Percentiles rank a stretch among this genome's conserved stretches.
phyloP scores from a whole-genome alignment of 2,329 filamentous ascomycete genomes.

The Colletotrichum endophyticum region DNA sequence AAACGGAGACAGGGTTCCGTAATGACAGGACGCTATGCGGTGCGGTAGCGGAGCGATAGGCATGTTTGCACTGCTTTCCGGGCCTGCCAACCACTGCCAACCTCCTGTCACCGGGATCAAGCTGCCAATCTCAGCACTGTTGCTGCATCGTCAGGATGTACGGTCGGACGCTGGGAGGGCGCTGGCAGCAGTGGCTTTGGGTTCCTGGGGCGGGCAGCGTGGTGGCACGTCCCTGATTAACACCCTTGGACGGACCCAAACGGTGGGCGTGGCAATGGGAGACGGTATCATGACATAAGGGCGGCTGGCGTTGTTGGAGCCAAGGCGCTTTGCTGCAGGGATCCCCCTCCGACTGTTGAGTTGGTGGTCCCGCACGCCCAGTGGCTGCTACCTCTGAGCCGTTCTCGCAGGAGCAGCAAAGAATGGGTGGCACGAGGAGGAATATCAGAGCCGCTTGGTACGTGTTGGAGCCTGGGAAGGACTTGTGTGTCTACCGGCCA shows the following conservation, averaged over 20 bases:
- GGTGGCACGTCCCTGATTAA: slow-evolving; percentile 1
- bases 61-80: background rate
- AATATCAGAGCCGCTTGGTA: slow-evolving; percentile 12
- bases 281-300: slow-evolving; percentile 18
- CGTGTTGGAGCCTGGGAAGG: background rate
- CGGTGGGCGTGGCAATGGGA: slow-evolving; percentile 8
- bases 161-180: background rate
- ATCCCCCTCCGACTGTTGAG: background rate
- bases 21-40: background rate
- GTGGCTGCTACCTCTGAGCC: background rate
- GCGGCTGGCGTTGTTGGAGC: background rate
- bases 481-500: background rate
- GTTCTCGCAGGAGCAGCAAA: background rate
- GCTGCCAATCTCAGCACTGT: background rate
- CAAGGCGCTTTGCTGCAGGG: slow-evolving; percentile 8
- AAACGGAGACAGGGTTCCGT: slow-evolving; percentile 7
- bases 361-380: background rate
- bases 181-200: background rate
- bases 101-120: background rate
- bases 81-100: background rate
- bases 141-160: background rate
- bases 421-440: slow-evolving; percentile 1
- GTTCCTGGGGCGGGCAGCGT: background rate
- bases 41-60: background rate
- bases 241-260: slow-evolving; percentile 10